Evolutionary conservation across 2,329 filamentous ascomycete genomes (phyloP), one percentile per base, ranked within the genome.

Genomic region (Pyricularia grisea): DNA sequence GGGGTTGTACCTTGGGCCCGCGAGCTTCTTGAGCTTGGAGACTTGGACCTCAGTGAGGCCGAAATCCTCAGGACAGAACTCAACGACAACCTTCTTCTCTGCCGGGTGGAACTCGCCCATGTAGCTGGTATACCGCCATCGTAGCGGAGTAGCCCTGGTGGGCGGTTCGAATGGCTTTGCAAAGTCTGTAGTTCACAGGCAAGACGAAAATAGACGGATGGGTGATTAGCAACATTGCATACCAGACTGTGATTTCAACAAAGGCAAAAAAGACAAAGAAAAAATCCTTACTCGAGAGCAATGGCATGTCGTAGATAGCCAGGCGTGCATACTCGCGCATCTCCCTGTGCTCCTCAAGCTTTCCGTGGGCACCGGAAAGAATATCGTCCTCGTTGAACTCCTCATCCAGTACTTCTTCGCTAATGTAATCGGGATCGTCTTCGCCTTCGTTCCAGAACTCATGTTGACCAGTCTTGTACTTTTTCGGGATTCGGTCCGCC

Each of bases 61-160:
- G 71, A 97, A 81, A 79, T 97, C 93, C 69, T 80, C 79, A 20
- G 91, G 90, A 72, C 85, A 88, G 80, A 98, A 97, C 77, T 97
- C 92, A 69, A 98, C 88, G 14, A 98, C 94, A 25, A 99, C 94
- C 83, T 99, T 99, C 77, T 89, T 90, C 79, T 93, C 89, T 2
- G 94, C 93, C 0, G 95, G 94, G 81, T 99, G 96, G 69, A 87
- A 83, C 80, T 98, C 95, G 75, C 94, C 94, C 86, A 99, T 90
- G 81, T 98, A 98, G 55, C 91, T 94, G 20, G 95, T 99, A 83
- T 97, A 97, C 75, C 95, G 90, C 88, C 97, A 99, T 75, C 94
- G 91, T 70, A 99, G 87, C 65, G 93, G 88, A 74, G 92, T 85
- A 65, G 88, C 79, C 33, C 84, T 78, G 17, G 86, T 84, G 1